Evolutionary conservation across 179 eudicot genomes (phyloP).

Genomic region (Spinacia oleracea): DNA sequence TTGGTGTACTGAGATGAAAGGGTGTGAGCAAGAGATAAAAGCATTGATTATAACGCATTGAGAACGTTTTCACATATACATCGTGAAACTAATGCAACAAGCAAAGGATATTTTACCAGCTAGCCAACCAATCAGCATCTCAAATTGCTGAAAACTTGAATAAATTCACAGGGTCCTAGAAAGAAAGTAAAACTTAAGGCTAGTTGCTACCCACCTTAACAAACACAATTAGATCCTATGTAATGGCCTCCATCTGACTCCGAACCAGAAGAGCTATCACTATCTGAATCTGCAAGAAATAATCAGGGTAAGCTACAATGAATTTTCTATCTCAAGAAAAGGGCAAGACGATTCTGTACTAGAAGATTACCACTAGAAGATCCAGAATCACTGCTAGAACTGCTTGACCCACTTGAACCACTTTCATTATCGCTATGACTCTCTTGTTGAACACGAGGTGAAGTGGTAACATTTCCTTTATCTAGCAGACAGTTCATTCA

Average conservation of each 20-base stretch:
- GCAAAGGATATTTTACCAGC: no score
- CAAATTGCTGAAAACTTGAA: no score
- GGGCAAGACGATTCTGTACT: background rate
- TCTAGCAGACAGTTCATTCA: conserved; percentile 23
- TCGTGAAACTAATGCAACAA: background rate
- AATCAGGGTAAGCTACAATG: conserved; percentile 1
- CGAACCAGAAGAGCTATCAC: no score
- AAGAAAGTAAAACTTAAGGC: background rate
- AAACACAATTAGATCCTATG: no score
- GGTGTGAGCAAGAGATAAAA: background rate
- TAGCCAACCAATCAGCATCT: no score
- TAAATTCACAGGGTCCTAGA: background rate
- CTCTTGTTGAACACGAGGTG: conserved; percentile 33
- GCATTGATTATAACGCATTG: background rate
- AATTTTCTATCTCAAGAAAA: background rate
- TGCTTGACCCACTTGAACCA: conserved; percentile 42
- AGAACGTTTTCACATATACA: background rate
- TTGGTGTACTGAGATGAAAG: no score
- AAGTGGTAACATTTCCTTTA: conserved; percentile 23
- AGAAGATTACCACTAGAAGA: conserved; percentile 39
- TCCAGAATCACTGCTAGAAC: conserved; percentile 48
- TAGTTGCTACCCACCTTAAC: conserved; percentile 26
- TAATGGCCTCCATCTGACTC: no score
- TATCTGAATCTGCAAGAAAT: no score
- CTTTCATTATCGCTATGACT: conserved; percentile 32